Conservation (phyloP, 192 early-diverging fungal species). For the Backusella australiensis region DNA sequence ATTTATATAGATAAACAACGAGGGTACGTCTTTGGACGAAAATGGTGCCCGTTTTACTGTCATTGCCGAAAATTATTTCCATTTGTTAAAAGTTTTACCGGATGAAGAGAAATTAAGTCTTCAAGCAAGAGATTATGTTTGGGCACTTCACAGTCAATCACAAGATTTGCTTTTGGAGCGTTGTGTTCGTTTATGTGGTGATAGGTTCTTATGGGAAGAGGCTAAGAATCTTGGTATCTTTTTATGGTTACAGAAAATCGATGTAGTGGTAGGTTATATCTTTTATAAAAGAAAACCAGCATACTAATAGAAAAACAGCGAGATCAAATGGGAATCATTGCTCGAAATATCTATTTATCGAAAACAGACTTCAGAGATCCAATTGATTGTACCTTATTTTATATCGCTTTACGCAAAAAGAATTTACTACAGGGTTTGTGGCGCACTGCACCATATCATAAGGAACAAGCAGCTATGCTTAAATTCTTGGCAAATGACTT, state of each 20-base stretch:
- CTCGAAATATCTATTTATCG: constrained; percentile 79
- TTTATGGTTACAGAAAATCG: constrained; percentile 80
- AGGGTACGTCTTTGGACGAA: constrained; percentile 73
- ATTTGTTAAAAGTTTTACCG: constrained; percentile 51
- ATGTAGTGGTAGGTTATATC: constrained; percentile 56
- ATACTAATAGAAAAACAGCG: constrained; percentile 27
- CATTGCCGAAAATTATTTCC: constrained; percentile 66
- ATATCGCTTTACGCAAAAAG: constrained; percentile 86
- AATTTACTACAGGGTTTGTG: constrained; percentile 89
- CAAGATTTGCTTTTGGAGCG: constrained; percentile 75
- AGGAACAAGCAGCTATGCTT: constrained; percentile 87
- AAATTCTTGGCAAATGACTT: constrained; percentile 93
- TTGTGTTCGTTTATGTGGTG: constrained; percentile 46
- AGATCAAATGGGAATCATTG: constrained; percentile 80
- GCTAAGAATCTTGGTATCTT: constrained; percentile 82
- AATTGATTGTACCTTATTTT: constrained; percentile 82
- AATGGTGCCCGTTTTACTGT: constrained; percentile 86
- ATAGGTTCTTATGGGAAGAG: constrained; percentile 76
- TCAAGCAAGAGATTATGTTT: constrained; percentile 69
- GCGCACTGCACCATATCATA: constrained; percentile 78
- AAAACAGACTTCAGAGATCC: constrained; percentile 78
- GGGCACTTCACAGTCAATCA: constrained; percentile 89
- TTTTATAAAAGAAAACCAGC: not conserved
- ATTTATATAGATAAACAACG: constrained; percentile 59
- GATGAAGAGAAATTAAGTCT: constrained; percentile 47